A percentile compares a stretch with the other conserved stretches of the same genome.
These are phyloP conservation scores for Cochlearia excelsa DNA, from an alignment of 345 rosid species.

Conservation along the genomic window DNA sequence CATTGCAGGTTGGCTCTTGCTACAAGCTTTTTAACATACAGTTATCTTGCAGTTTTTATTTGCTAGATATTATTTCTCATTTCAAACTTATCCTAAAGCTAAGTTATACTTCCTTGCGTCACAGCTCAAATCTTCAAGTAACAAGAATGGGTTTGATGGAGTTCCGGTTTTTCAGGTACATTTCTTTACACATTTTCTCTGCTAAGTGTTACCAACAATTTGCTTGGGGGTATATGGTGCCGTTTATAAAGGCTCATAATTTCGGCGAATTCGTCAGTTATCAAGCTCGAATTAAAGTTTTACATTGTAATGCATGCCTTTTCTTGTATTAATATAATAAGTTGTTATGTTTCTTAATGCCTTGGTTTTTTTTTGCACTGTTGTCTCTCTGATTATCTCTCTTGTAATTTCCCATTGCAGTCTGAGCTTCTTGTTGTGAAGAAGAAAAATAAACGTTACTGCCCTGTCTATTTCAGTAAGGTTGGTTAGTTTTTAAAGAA, in stretches of 20 bases:
- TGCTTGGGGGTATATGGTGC: not conserved
- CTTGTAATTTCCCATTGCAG: conserved; percentile 41
- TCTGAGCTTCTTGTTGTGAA: conserved; percentile 86
- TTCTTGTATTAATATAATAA: no score
- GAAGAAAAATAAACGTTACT: conserved; percentile 75
- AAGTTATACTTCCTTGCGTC: conserved; percentile 15
- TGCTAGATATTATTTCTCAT: not conserved
- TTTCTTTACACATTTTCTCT: not conserved
- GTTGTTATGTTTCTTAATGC: not conserved
- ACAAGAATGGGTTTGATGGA: conserved; percentile 74
- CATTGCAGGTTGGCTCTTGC: conserved; percentile 61
- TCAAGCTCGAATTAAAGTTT: no score
- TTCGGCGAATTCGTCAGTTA: no score
- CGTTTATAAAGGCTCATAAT: not conserved
- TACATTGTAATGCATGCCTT: no score
- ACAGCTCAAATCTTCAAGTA: conserved; percentile 61
- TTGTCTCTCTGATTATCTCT: not conserved
- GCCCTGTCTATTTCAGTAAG: conserved; percentile 94
- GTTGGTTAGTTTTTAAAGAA: conserved; percentile 51
- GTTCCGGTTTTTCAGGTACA: conserved; percentile 96
- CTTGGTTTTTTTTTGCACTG: conserved; percentile 5
- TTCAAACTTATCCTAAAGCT: conserved; percentile 8
- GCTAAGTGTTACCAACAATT: not conserved
- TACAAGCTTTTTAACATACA: not conserved
- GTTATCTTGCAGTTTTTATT: not conserved